phyloP scores from a whole-genome alignment of 768 basidiomycete genomes.

The Pleurotus ostreatus region DNA sequence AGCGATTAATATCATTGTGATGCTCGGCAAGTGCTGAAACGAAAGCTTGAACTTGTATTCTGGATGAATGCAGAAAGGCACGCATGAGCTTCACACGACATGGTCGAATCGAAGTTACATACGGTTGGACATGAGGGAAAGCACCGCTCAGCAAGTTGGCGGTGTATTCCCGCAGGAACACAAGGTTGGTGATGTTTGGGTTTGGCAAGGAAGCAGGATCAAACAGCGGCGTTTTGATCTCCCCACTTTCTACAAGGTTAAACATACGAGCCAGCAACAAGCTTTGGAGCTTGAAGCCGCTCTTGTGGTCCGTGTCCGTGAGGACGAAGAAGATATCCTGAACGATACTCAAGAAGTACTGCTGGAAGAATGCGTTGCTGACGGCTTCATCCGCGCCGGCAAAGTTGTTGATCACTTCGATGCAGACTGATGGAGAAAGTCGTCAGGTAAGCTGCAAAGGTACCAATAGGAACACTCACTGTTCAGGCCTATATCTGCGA shows the following conservation, averaged over 20 bases:
- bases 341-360: conserved; percentile 88
- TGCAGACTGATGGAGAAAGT: conserved; percentile 54
- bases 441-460: not conserved
- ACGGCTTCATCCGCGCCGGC: conserved; percentile 72
- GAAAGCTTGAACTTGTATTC: conserved; percentile 68
- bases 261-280: conserved; percentile 88
- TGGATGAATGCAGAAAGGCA: conserved; percentile 25
- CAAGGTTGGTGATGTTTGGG: conserved; percentile 68
- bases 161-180: conserved; percentile 83
- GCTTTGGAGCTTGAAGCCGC: conserved; percentile 94
- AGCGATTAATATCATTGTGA: conserved; percentile 78
- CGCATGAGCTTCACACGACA: too few species aligned
- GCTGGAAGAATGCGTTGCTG: conserved; percentile 92
- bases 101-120: conserved; percentile 21
- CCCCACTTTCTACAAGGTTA: conserved; percentile 81
- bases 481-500: conserved; percentile 86
- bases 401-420: conserved; percentile 96
- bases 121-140: conserved; percentile 91
- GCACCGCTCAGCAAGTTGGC: conserved; percentile 82
- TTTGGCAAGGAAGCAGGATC: conserved; percentile 72
- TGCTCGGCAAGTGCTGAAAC: conserved; percentile 64
- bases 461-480: conserved; percentile 38
- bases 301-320: conserved; percentile 98
- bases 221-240: conserved; percentile 79
- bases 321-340: conserved; percentile 97